phyloP scores from a whole-genome alignment of 2,329 filamentous ascomycete genomes.

The Aspergillus nomiae region DNA sequence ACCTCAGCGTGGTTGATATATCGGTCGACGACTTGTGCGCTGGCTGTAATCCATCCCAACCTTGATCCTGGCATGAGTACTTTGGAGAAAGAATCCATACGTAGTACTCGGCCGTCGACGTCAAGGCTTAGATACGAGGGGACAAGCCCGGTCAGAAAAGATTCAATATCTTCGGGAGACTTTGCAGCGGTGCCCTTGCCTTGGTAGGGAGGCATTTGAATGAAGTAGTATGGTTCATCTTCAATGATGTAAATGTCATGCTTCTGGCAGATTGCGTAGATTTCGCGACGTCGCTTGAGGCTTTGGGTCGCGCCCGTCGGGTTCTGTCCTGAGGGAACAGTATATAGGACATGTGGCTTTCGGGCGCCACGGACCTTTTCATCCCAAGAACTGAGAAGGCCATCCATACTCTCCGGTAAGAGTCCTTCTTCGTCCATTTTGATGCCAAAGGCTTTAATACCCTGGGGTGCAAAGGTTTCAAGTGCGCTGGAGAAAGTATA shows the following conservation, averaged over 20 bases:
- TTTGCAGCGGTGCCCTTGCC: no score
- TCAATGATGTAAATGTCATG: not conserved
- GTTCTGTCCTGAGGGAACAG: not conserved
- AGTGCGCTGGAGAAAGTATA: not conserved
- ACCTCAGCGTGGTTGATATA: constrained; percentile 77
- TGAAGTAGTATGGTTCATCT: constrained; percentile 1
- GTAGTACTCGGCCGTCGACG: constrained; percentile 76
- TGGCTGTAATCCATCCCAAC: constrained; percentile 80
- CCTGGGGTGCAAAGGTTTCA: not conserved
- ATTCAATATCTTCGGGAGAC: not conserved
- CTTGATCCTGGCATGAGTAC: constrained; percentile 76
- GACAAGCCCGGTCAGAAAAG: constrained; percentile 45
- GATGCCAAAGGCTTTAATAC: not conserved
- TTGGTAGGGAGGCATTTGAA: not conserved
- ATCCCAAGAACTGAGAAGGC: not conserved
- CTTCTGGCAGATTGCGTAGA: not conserved
- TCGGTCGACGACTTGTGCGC: constrained; percentile 73
- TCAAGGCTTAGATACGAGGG: constrained; percentile 75
- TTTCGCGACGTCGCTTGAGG: not conserved
- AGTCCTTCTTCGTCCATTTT: not conserved
- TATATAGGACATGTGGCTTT: not conserved
- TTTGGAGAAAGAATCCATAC: constrained; percentile 85
- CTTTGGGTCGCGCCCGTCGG: not conserved
- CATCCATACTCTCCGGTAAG: not conserved
- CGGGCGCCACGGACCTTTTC: not conserved